These are phyloP conservation scores for Leptosphaerulina australis DNA, from an alignment of 2,329 filamentous ascomycete species.

Conservation along the genomic window DNA sequence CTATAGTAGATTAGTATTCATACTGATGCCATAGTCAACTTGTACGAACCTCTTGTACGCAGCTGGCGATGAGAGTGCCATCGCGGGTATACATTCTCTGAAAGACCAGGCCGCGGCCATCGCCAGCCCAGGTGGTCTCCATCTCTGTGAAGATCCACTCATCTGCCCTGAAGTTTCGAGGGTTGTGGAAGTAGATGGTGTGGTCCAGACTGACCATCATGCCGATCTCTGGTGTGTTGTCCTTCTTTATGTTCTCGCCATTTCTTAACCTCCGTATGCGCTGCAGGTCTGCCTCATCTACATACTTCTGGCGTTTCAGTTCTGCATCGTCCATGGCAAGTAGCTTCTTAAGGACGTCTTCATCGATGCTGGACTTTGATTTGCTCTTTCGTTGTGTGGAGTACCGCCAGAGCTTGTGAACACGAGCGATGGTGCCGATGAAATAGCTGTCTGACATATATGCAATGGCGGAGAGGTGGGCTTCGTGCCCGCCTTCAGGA, in stretches of 20 bases:
- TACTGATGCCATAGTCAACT: not conserved
- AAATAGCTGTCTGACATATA: conserved; percentile 95
- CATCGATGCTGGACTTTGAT: conserved; percentile 48
- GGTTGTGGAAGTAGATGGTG: conserved; percentile 61
- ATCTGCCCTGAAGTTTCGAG: conserved; percentile 57
- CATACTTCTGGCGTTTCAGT: conserved; percentile 50
- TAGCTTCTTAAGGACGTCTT: conserved; percentile 53
- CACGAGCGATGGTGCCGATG: conserved; percentile 82
- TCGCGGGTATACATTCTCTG: conserved; percentile 75
- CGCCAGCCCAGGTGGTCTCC: conserved; percentile 79
- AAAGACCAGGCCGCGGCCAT: conserved; percentile 75
- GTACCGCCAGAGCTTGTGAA: conserved; percentile 81
- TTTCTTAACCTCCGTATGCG: conserved; percentile 44
- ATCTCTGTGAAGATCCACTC: conserved; percentile 83
- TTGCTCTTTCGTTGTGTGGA: conserved; percentile 54
- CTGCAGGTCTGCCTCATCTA: conserved; percentile 60
- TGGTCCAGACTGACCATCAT: conserved; percentile 88
- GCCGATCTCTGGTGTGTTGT: conserved; percentile 66
- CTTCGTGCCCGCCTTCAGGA: conserved; percentile 72
- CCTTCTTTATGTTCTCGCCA: conserved; percentile 54
- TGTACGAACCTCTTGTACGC: conserved; percentile 71
- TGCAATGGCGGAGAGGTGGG: conserved; percentile 84
- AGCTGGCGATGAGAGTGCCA: conserved; percentile 76
- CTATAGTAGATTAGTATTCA: conserved; percentile 5
- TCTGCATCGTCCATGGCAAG: conserved; percentile 54